Evolutionary conservation across 495 filamentous ascomycete genomes (phyloP).

Genomic region (Aspergillus biplanus): DNA sequence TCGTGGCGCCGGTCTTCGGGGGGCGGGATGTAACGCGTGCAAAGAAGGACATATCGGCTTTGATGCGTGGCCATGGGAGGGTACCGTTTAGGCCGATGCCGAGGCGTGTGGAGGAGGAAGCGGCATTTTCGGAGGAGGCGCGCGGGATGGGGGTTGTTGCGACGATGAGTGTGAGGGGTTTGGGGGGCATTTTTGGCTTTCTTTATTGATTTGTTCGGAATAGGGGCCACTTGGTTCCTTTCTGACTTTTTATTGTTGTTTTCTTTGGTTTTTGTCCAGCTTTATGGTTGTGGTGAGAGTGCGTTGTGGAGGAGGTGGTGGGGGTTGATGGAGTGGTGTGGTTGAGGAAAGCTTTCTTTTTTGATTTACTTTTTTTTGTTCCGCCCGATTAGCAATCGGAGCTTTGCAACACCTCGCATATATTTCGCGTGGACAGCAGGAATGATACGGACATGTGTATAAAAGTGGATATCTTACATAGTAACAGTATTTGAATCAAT

Average conservation of each 20-base stretch:
- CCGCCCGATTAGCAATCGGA: not conserved
- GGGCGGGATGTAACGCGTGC: conserved; percentile 81
- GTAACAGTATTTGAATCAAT: not conserved
- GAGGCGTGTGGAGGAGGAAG: conserved; percentile 60
- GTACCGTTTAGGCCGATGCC: conserved; percentile 82
- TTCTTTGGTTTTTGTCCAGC: conserved; percentile 2
- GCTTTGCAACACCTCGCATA: not conserved
- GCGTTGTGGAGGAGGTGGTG: not conserved
- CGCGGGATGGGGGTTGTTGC: conserved; percentile 44
- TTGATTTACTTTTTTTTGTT: not conserved
- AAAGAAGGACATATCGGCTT: conserved; percentile 92
- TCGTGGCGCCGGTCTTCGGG: conserved; percentile 44
- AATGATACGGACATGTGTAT: not conserved
- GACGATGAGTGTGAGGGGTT: conserved; percentile 47
- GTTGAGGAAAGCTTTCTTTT: not conserved
- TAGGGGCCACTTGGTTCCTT: not conserved
- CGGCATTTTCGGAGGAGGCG: conserved; percentile 38
- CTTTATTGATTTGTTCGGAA: conserved; percentile 27
- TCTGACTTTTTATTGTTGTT: conserved; percentile 2
- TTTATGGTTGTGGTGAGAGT: not conserved
- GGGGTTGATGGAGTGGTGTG: conserved; percentile 1
- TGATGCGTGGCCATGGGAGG: conserved; percentile 87
- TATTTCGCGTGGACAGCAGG: not conserved
- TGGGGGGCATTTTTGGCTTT: conserved; percentile 25
- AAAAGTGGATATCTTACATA: not conserved